Conservation (phyloP, 495 filamentous ascomycete species). For the Friedmanniomyces endolithicus region DNA sequence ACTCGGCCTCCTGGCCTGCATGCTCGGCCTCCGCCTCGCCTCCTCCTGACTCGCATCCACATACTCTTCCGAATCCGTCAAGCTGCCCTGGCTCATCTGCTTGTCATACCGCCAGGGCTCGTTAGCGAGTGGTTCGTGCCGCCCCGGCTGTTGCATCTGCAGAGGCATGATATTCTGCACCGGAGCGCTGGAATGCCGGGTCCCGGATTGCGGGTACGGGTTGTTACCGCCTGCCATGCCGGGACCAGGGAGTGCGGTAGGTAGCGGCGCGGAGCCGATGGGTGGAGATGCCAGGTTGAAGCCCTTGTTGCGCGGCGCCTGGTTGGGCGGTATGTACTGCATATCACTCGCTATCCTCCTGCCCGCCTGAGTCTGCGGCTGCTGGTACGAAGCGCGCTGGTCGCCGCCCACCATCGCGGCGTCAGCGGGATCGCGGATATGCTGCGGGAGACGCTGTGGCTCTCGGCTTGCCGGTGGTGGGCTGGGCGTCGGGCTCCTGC, state of each 20-base stretch:
- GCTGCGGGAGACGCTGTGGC: neutral
- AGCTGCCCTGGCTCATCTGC: slow-evolving; percentile 3
- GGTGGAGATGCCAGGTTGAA: slow-evolving; percentile 12
- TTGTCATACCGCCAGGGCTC: slow-evolving; percentile 1
- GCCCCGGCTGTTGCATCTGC: neutral
- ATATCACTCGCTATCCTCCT: neutral
- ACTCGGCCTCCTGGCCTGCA: slow-evolving; percentile 5
- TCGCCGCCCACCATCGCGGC: neutral
- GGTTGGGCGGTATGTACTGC: neutral
- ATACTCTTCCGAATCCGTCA: slow-evolving; percentile 5
- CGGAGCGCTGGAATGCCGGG: neutral
- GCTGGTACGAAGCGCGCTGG: neutral
- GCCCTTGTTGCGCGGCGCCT: slow-evolving; percentile 5
- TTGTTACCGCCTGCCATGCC: neutral
- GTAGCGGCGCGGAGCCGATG: neutral
- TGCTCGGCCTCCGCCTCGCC: neutral
- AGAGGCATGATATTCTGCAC: neutral
- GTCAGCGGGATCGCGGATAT: neutral
- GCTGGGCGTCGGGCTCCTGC: neutral
- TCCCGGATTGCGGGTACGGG: slow-evolving; percentile 1
- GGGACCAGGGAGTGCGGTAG: neutral
- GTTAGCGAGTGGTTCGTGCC: neutral
- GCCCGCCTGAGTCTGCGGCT: neutral
- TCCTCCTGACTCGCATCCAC: neutral
- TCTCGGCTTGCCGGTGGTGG: neutral